Evolutionary conservation across 768 basidiomycete species (phyloP).

Genomic region (Atractiella rhizophila): DNA sequence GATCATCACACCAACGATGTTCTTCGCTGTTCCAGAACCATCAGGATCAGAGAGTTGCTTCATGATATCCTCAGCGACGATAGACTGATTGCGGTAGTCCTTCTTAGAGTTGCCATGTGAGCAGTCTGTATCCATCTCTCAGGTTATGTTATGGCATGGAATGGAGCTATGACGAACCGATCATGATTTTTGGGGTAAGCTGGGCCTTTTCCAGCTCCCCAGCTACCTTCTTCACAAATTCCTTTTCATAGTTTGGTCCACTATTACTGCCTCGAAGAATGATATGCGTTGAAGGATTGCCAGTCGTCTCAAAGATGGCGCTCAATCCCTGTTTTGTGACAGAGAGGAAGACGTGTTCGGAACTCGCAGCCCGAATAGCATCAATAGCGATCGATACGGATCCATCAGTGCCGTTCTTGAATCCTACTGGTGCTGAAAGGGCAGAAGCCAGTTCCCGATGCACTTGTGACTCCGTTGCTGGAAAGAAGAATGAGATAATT

Average conservation of each 20-base stretch:
- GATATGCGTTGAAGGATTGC: conserved; percentile 74
- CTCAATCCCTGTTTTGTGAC: conserved; percentile 91
- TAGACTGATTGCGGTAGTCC: conserved; percentile 62
- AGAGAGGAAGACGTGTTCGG: conserved; percentile 80
- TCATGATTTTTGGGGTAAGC: conserved; percentile 63
- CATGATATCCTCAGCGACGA: conserved; percentile 74
- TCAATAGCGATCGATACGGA: conserved; percentile 56
- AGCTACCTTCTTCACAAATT: conserved; percentile 50
- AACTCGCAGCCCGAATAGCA: conserved; percentile 73
- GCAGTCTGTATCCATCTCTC: conserved; percentile 37
- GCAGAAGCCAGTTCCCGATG: conserved; percentile 56
- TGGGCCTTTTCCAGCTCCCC: conserved; percentile 54
- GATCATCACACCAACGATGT: conserved; percentile 83
- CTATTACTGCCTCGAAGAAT: conserved; percentile 73
- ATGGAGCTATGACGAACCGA: conserved; percentile 19
- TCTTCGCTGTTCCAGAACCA: conserved; percentile 27
- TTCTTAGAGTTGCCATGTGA: conserved; percentile 89
- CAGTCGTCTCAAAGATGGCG: conserved; percentile 83
- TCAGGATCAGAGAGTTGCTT: conserved; percentile 24
- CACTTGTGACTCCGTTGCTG: conserved; percentile 60
- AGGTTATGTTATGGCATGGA: too few species aligned
- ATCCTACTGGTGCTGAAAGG: conserved; percentile 85
- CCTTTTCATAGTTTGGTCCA: conserved; percentile 66
- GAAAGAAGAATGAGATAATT: background rate
- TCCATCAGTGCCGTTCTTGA: conserved; percentile 97